Conservation (phyloP, 352 stramenopile genomes). For the Pythium volutum region DNA sequence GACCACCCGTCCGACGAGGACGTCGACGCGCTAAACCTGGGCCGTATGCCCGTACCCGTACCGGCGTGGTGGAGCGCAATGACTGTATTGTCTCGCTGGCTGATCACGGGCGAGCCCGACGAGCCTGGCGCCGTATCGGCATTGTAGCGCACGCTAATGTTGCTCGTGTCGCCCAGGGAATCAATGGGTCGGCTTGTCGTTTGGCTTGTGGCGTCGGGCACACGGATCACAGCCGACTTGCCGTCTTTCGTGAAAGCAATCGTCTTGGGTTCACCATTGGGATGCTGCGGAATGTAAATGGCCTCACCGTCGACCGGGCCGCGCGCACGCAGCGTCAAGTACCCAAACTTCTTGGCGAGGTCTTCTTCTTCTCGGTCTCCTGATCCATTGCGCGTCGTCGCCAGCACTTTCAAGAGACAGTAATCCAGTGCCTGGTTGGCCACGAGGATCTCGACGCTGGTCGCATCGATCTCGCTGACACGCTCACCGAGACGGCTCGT, state of each 20-base stretch:
- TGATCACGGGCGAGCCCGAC: constrained; percentile 58
- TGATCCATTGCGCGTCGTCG: constrained; percentile 22
- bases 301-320: constrained; percentile 47
- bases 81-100: constrained; percentile 48
- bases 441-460: constrained; percentile 32
- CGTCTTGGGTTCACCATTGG: constrained; percentile 51
- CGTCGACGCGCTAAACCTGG: neutral
- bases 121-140: constrained; percentile 67
- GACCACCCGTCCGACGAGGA: constrained; percentile 2
- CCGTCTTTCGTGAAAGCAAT: too few relatives aligned
- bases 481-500: constrained; percentile 25
- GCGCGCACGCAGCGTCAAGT: constrained; percentile 34
- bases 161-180: neutral
- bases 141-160: constrained; percentile 56
- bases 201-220: constrained; percentile 7
- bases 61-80: constrained; percentile 66
- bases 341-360: constrained; percentile 43
- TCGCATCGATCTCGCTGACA: constrained; percentile 44
- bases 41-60: neutral
- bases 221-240: constrained; percentile 13
- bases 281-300: constrained; percentile 70
- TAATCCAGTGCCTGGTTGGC: constrained; percentile 57
- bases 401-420: constrained; percentile 42
- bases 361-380: constrained; percentile 11
- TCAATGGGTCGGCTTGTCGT: neutral